A percentile compares a stretch with the other conserved stretches of the same genome.
Evolutionary conservation across 208 protist species (phyloP).

Genomic region (Strigomonas culicis): DNA sequence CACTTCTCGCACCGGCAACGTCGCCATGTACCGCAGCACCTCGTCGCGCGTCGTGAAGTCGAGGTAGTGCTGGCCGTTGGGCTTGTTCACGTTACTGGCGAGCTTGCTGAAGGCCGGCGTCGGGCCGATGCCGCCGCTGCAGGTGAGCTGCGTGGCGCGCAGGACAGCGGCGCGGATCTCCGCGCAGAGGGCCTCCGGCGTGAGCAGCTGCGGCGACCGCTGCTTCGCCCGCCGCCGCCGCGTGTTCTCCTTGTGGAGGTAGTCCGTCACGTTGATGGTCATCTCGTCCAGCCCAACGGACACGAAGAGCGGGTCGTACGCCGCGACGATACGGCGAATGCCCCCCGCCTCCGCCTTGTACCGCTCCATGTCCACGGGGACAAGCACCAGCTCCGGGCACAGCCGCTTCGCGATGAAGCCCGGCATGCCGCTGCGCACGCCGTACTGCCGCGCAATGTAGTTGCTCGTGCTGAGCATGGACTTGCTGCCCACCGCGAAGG

Average conservation of each 20-base stretch:
- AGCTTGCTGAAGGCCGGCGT: constrained; percentile 83
- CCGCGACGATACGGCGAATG: constrained; percentile 50
- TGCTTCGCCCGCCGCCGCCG: neutral
- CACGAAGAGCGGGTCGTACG: constrained; percentile 70
- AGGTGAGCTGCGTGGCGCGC: constrained; percentile 50
- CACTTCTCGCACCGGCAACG: constrained; percentile 44
- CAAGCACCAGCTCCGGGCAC: constrained; percentile 71
- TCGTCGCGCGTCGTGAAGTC: constrained; percentile 35
- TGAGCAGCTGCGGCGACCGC: constrained; percentile 3
- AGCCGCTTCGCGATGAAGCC: constrained; percentile 89
- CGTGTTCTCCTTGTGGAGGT: constrained; percentile 18
- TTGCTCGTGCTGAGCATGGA: constrained; percentile 92
- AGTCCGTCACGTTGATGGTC: constrained; percentile 65
- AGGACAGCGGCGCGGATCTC: constrained; percentile 52
- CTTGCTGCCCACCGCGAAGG: constrained; percentile 91
- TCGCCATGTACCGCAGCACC: constrained; percentile 38
- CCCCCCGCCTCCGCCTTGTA: constrained; percentile 44
- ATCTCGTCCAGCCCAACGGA: constrained; percentile 65
- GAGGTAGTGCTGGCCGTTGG: constrained; percentile 82
- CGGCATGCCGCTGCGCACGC: constrained; percentile 93
- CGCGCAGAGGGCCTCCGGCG: constrained; percentile 29
- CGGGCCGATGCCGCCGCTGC: constrained; percentile 64
- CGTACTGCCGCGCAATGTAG: constrained; percentile 91
- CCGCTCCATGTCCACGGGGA: constrained; percentile 50
- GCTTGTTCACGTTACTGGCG: constrained; percentile 85